Evolutionary conservation across 2,329 filamentous ascomycete species (phyloP), one percentile per base, ranked within the genome.

Genomic region (Fusarium irregulare): DNA sequence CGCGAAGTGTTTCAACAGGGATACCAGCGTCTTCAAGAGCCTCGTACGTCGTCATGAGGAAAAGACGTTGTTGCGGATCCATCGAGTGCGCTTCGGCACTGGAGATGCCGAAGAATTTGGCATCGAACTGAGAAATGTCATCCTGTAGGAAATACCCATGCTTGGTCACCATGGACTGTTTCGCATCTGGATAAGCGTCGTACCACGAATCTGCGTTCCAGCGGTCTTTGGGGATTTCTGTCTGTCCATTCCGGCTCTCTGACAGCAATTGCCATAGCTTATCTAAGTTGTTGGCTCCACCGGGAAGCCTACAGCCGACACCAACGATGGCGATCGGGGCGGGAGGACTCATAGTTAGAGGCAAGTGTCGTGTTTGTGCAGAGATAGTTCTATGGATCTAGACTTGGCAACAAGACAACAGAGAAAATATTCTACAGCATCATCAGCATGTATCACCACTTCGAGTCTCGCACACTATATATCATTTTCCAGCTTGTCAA

Each of bases 91-190:
- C 57, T 41, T 60, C 57, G 9, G 50, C 50, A 5, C 51, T 60
- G 6, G 57, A 60, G 2, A 60, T 57, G 7, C 57, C 50, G 7
- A 60, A 60, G 41, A 60, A 60, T 5, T 41, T 60, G 30, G 51
- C 41, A 20, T 60, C 57, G 12, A 60, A 60, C 41, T 60, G 57
- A 23, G 57, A 47, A 7, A 60, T 60, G 4, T 60, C 51, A 40
- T 60, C 57, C 2, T 47, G 57, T 0, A 60, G 50, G 20, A 60
- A 60, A 40, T 60, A 60, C 2, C 57, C 57, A 11, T 46, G 51
- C 20, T 57, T 60, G 30, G 57, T 60, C 2, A 60, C 57, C 51
- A 60, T 60, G 1, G 51, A 45, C 18, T 60, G 57, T 16, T 60
- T 60, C 3, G 57, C 51, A 12, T 60, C 57, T 40, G 57, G 57